Evolutionary conservation across 2,329 filamentous ascomycete species (phyloP).

Genomic region (Pseudonectria foliicola): DNA sequence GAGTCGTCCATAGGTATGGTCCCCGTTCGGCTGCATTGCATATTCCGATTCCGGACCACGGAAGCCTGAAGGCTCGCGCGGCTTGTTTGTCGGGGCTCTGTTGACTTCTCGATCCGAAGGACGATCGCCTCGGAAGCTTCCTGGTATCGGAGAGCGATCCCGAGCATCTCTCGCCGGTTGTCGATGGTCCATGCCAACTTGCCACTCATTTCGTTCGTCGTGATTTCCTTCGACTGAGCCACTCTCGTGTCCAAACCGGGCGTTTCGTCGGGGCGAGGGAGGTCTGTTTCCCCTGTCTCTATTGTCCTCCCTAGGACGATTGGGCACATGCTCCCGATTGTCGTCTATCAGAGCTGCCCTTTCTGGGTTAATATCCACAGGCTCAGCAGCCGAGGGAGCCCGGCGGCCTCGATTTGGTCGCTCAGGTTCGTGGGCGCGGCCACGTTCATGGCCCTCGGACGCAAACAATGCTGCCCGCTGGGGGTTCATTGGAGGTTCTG

Average conservation of each 20-base stretch:
- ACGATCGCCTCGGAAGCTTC: constrained; percentile 27
- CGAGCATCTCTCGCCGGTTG: constrained; percentile 23
- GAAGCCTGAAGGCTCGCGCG: constrained; percentile 33
- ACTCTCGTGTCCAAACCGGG: constrained; percentile 26
- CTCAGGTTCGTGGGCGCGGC: constrained; percentile 24
- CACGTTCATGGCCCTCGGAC: constrained; percentile 23
- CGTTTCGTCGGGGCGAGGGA: constrained; percentile 43
- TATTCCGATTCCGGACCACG: constrained; percentile 41
- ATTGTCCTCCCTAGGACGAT: constrained; percentile 36
- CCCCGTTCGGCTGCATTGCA: constrained; percentile 44
- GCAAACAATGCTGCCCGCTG: constrained; percentile 46
- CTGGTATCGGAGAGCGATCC: constrained; percentile 25
- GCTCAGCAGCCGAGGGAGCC: constrained; percentile 16
- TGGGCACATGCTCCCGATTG: constrained; percentile 26
- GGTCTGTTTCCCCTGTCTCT: constrained; percentile 34
- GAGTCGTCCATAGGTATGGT: constrained; percentile 57
- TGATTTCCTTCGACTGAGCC: constrained; percentile 28
- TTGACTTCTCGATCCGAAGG: constrained; percentile 34
- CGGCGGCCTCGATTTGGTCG: constrained; percentile 22
- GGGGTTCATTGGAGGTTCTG: constrained; percentile 47
- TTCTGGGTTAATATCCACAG: constrained; percentile 40
- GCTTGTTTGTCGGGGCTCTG: constrained; percentile 27
- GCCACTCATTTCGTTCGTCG: constrained; percentile 42
- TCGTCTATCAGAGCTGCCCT: constrained; percentile 40
- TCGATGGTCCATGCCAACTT: constrained; percentile 29